These are phyloP conservation scores for Picochlorum sp. DNA, from an alignment of 139 green algal genomes.

Conservation along the genomic window DNA sequence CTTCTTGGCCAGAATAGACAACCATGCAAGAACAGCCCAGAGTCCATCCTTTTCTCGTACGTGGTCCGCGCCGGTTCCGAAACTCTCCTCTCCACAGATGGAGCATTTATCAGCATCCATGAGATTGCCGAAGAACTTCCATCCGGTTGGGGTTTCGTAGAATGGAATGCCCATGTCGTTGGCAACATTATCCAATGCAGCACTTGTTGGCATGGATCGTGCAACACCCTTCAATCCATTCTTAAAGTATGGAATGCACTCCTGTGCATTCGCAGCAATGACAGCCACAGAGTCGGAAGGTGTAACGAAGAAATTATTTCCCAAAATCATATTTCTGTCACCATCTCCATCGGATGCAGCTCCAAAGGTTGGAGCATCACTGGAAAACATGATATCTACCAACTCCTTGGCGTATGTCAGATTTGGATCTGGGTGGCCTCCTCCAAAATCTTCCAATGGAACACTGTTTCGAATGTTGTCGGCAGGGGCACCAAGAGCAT, in stretches of 20 bases:
- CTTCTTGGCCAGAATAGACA: slow-evolving; percentile 83
- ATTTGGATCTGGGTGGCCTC: slow-evolving; percentile 97
- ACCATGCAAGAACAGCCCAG: slow-evolving; percentile 92
- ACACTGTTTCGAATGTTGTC: slow-evolving; percentile 44
- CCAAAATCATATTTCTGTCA: slow-evolving; percentile 99
- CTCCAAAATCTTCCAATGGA: slow-evolving; percentile 85
- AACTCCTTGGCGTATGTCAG: slow-evolving; percentile 98
- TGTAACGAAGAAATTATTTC: slow-evolving; percentile 93
- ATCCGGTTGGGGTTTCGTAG: slow-evolving; percentile 96
- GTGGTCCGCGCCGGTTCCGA: slow-evolving; percentile 95
- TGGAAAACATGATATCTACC: slow-evolving; percentile 66
- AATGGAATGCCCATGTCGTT: slow-evolving; percentile 78
- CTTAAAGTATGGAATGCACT: slow-evolving; percentile 97
- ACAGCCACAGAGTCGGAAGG: slow-evolving; percentile 95
- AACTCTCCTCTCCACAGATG: slow-evolving; percentile 96
- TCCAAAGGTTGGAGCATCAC: slow-evolving; percentile 71
- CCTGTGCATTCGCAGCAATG: slow-evolving; percentile 93
- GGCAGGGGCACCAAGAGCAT: slow-evolving; percentile 58
- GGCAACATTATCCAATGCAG: slow-evolving; percentile 91
- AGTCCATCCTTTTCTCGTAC: slow-evolving; percentile 96
- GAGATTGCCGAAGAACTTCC: slow-evolving; percentile 99
- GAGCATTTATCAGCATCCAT: slow-evolving; percentile 94
- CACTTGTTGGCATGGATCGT: slow-evolving; percentile 93
- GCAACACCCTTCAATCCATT: slow-evolving; percentile 93
- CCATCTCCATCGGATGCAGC: slow-evolving; percentile 87